These are phyloP conservation scores for Escovopsis sp. DNA, from an alignment of 2,329 filamentous ascomycete species.

Conservation along the genomic window DNA sequence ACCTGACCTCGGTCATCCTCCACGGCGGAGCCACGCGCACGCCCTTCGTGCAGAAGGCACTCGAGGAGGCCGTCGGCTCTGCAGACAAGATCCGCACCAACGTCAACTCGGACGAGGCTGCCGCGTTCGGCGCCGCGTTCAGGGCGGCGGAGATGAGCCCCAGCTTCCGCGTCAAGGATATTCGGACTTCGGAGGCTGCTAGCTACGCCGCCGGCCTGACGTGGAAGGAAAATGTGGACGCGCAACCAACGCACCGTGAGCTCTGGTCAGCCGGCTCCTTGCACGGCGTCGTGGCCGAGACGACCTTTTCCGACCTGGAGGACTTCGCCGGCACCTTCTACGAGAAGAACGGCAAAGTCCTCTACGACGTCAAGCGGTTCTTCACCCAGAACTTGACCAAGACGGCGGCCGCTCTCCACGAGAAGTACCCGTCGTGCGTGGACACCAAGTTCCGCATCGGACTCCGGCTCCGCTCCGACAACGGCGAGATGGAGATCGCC, in stretches of 20 bases:
- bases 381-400: conserved; percentile 75
- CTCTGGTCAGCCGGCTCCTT: conserved; percentile 68
- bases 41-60: conserved; percentile 80
- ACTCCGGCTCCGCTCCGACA: conserved; percentile 53
- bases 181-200: conserved; percentile 63
- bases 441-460: conserved; percentile 61
- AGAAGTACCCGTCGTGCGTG: conserved; percentile 57
- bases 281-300: conserved; percentile 60
- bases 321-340: conserved; percentile 72
- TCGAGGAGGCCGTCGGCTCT: conserved; percentile 60
- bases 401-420: conserved; percentile 62
- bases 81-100: conserved; percentile 75
- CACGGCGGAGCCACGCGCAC: conserved; percentile 83
- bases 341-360: conserved; percentile 47
- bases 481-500: conserved; percentile 66
- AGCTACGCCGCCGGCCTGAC: conserved; percentile 61
- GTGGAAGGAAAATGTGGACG: conserved; percentile 53
- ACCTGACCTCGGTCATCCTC: conserved; percentile 81
- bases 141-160: conserved; percentile 83
- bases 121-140: conserved; percentile 91
- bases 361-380: conserved; percentile 49
- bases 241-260: conserved; percentile 59
- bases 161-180: conserved; percentile 96
- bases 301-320: conserved; percentile 66
- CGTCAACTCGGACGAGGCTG: conserved; percentile 93